phyloP scores from a whole-genome alignment of 148 eudicot species.

The Salicornia ramosissima region DNA sequence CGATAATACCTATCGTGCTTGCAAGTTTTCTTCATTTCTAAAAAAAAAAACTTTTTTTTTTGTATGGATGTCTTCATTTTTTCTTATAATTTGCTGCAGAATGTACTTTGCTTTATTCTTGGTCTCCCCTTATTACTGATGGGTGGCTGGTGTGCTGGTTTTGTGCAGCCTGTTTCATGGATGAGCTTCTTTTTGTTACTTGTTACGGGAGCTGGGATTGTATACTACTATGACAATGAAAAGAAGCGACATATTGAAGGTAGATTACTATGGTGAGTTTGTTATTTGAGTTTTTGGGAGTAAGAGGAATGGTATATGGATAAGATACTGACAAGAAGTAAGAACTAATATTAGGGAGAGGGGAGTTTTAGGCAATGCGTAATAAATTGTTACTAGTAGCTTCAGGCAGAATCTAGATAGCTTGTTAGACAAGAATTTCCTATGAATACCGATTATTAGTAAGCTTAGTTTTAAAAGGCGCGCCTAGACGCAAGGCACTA shows the following conservation, averaged over 20 bases:
- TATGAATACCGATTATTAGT: too few species aligned
- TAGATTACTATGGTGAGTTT: conserved; percentile 73
- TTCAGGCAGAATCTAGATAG: too few species aligned
- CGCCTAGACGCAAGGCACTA: too few species aligned
- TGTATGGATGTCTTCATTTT: too few species aligned
- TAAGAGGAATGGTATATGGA: background rate
- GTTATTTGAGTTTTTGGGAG: conserved; percentile 8
- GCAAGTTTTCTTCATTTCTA: background rate
- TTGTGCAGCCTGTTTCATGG: conserved; percentile 90
- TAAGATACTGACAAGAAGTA: background rate
- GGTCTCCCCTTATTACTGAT: background rate
- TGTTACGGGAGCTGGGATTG: conserved; percentile 72
- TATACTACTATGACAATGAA: conserved; percentile 76
- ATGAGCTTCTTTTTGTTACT: conserved; percentile 85
- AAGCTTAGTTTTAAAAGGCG: too few species aligned
- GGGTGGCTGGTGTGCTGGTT: conserved; percentile 4
- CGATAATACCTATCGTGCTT: too few species aligned
- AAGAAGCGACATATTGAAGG: conserved; percentile 95
- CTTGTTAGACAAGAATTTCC: too few species aligned
- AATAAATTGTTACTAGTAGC: too few species aligned
- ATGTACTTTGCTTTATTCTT: background rate
- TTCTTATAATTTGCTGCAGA: background rate
- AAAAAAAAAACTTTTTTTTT: too few species aligned
- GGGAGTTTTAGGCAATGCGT: too few species aligned
- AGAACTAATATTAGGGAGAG: too few species aligned